A percentile compares a stretch with the other conserved stretches of the same genome.
These are phyloP conservation scores for Kwoniella dendrophila DNA, from an alignment of 768 basidiomycete species.

Conservation along the genomic window DNA sequence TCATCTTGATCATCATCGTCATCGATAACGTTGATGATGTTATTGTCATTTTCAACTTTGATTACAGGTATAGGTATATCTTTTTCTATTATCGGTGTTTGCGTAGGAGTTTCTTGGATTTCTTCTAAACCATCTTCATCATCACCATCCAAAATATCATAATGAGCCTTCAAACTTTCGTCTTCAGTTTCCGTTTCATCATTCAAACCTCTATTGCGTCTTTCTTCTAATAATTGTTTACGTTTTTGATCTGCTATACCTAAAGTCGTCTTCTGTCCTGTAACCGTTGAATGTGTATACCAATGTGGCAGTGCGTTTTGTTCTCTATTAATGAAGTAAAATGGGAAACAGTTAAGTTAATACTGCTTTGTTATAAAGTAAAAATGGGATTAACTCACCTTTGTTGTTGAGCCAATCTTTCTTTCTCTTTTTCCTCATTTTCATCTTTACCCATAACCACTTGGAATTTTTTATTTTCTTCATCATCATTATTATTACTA, in stretches of 20 bases:
- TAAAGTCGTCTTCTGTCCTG: slow-evolving; percentile 84
- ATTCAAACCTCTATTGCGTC: slow-evolving; percentile 21
- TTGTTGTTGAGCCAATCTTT: slow-evolving; percentile 79
- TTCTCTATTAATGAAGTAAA: slow-evolving; percentile 55
- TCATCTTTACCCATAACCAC: slow-evolving; percentile 71
- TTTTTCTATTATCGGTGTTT: not conserved
- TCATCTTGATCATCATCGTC: slow-evolving; percentile 32
- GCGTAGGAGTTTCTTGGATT: slow-evolving; percentile 10
- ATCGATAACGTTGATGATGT: not conserved
- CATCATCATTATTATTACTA: slow-evolving; percentile 54
- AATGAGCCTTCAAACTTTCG: slow-evolving; percentile 22
- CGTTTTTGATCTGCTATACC: slow-evolving; percentile 60
- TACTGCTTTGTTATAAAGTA: not conserved
- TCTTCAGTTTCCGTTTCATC: slow-evolving; percentile 33
- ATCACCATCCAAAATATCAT: slow-evolving; percentile 23
- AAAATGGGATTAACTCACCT: slow-evolving; percentile 56
- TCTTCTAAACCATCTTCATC: slow-evolving; percentile 23
- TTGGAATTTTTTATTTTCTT: slow-evolving; percentile 77
- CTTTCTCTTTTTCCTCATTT: slow-evolving; percentile 78
- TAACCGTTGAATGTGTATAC: slow-evolving; percentile 95
- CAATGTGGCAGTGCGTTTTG: slow-evolving; percentile 92
- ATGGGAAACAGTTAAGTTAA: not conserved
- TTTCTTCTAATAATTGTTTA: slow-evolving; percentile 3
- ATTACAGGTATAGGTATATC: slow-evolving; percentile 1
- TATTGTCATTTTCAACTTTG: slow-evolving; percentile 3